Percentiles rank a stretch among this genome's conserved stretches.
Conservation (phyloP, 1,139 yeast genomes). For the Lodderomyces pseudojiufengensis region DNA sequence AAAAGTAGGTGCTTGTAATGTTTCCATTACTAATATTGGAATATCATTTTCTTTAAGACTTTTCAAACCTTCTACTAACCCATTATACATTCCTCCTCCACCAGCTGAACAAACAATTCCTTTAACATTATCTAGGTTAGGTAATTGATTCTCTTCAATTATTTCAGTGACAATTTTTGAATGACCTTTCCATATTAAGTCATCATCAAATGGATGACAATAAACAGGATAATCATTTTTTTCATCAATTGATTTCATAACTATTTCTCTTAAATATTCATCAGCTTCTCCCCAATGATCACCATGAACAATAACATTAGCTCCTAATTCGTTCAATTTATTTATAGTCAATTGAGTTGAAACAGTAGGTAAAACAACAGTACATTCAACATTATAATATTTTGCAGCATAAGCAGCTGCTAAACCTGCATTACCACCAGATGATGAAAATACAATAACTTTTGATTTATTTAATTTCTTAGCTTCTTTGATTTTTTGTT, state of each 20-base stretch:
- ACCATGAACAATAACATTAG: slow-evolving; percentile 31
- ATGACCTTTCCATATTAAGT: slow-evolving; percentile 41
- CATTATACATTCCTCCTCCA: slow-evolving; percentile 35
- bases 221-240: slow-evolving; percentile 27
- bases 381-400: slow-evolving; percentile 27
- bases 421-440: slow-evolving; percentile 47
- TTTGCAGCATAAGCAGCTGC: slow-evolving; percentile 41
- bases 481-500: slow-evolving; percentile 20
- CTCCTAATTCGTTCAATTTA: slow-evolving; percentile 24
- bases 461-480: slow-evolving; percentile 14
- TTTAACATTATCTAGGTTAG: slow-evolving; percentile 21
- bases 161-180: slow-evolving; percentile 34
- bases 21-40: slow-evolving; percentile 34
- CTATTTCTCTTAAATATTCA: slow-evolving; percentile 20
- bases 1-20: slow-evolving; percentile 39
- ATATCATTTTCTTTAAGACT: slow-evolving; percentile 13
- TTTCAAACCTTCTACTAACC: slow-evolving; percentile 30
- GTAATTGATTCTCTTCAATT: slow-evolving; percentile 17
- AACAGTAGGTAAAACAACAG: slow-evolving; percentile 36
- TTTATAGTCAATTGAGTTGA: slow-evolving; percentile 26
- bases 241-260: slow-evolving; percentile 17
- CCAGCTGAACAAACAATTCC: slow-evolving; percentile 43
- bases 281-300: slow-evolving; percentile 39
- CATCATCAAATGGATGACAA: slow-evolving; percentile 42
- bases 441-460: slow-evolving; percentile 36